Conservation (phyloP, 352 stramenopile genomes). For the Halophytophthora polymorphica region DNA sequence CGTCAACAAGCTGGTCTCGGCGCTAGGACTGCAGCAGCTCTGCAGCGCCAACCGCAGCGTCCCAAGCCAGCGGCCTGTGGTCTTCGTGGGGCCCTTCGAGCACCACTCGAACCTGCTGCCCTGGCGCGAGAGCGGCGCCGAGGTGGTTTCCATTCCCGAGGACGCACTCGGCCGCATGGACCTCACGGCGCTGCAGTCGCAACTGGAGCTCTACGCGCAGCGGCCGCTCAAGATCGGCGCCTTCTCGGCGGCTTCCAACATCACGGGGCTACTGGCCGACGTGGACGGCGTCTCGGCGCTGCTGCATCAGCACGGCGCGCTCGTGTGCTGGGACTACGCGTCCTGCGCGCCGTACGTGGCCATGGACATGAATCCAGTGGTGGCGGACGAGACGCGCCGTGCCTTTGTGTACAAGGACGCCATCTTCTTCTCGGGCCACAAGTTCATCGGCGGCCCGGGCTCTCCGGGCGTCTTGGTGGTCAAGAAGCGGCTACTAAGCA, state of each 20-base stretch:
- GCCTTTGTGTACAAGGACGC: slow-evolving; percentile 88
- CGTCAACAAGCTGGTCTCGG: slow-evolving; percentile 72
- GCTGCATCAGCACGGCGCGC: slow-evolving; percentile 90
- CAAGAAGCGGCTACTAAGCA: slow-evolving; percentile 89
- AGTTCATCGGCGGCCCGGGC: slow-evolving; percentile 93
- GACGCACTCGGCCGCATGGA: slow-evolving; percentile 53
- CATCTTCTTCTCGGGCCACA: slow-evolving; percentile 96
- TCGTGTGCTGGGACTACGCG: slow-evolving; percentile 97
- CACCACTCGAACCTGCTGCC: slow-evolving; percentile 98
- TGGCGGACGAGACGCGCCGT: slow-evolving; percentile 29
- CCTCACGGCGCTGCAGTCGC: slow-evolving; percentile 36
- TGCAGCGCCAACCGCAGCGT: neutral
- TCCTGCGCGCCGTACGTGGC: slow-evolving; percentile 92
- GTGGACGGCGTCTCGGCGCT: slow-evolving; percentile 87
- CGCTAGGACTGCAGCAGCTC: slow-evolving; percentile 54
- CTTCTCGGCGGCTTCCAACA: slow-evolving; percentile 95
- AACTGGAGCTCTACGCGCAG: slow-evolving; percentile 47
- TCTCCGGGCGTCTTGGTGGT: slow-evolving; percentile 94
- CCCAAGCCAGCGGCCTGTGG: slow-evolving; percentile 48
- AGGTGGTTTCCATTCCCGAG: slow-evolving; percentile 77
- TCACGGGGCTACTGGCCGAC: slow-evolving; percentile 93
- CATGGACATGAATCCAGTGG: slow-evolving; percentile 95
- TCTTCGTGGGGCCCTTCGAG: slow-evolving; percentile 94
- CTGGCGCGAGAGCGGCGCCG: slow-evolving; percentile 91
- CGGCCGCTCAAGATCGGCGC: slow-evolving; percentile 78